Base-by-base conservation (phyloP, 2,329 filamentous ascomycete genomes). In the Pestalotiopsis sp. region DNA sequence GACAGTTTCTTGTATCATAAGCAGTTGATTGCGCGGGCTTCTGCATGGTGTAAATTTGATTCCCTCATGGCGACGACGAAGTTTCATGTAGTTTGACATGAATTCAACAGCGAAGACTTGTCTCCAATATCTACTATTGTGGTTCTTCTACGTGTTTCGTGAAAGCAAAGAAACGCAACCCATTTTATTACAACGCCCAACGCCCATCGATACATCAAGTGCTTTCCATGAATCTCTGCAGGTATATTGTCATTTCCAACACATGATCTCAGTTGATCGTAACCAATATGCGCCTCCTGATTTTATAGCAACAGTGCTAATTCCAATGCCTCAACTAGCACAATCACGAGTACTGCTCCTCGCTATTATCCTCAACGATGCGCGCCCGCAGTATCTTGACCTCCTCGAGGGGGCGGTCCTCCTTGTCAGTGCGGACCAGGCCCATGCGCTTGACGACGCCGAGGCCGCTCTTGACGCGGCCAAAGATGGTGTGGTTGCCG, bases 401-500 rank as follows among this genome's bases (percentile, higher is more conserved):
- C 74, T 97, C 91, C 74, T 97, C 92, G 5, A 90, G 81, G 0
- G 96, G 96, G 74, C 91, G 84, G 80, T 98, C 96, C 74, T 95
- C 93, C 7, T 83, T 82, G 27, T 90, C 93, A 0, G 94, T 97
- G 83, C 92, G 93, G 64, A 97, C 94, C 68, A 96, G 79, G 0
- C 95, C 96, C 89, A 99, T 93, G 73, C 94, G 87, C 84, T 93
- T 91, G 36, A 98, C 90, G n/a, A 95, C 86, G 68, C 87, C 85
- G 87, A 98, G 89, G 0, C 96, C 96, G 67, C 82, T 88, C 83
- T 92, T 95, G 52, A 99, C 94, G 66, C 95, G 85, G 1, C 96
- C 96, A 78, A 99, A 99, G 73, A 99, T 97, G 12, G 95, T 97
- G 80, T 99, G 95, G 81, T 97, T 98, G 25, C 95, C 94, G 81